Evolutionary conservation across 2,329 filamentous ascomycete genomes (phyloP).

Genomic region (Emericellopsis cladophorae): DNA sequence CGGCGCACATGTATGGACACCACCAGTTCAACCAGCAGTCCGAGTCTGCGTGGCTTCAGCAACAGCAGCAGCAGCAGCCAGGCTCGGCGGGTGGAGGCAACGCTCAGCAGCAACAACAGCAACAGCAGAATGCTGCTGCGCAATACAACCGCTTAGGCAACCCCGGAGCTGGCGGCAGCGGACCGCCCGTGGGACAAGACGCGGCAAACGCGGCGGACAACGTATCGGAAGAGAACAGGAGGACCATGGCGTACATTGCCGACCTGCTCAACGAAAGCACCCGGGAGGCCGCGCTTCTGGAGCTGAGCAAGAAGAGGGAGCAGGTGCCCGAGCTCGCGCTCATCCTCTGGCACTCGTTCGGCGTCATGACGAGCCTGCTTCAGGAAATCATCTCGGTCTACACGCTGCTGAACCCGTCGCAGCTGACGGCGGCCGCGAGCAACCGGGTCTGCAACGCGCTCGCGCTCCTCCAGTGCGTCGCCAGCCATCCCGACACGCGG

Average conservation of each 20-base stretch:
- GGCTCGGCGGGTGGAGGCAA: slow-evolving; percentile 24
- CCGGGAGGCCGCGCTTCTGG: slow-evolving; percentile 80
- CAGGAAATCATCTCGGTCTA: slow-evolving; percentile 99
- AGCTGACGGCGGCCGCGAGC: slow-evolving; percentile 91
- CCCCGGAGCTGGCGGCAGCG: slow-evolving; percentile 9
- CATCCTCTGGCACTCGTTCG: slow-evolving; percentile 97
- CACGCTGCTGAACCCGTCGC: slow-evolving; percentile 87
- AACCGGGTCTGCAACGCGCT: slow-evolving; percentile 97
- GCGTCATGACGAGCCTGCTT: slow-evolving; percentile 93
- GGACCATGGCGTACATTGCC: slow-evolving; percentile 86
- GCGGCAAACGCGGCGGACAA: slow-evolving; percentile 45
- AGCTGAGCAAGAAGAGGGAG: slow-evolving; percentile 96
- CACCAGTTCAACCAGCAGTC: slow-evolving; percentile 45
- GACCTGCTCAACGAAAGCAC: slow-evolving; percentile 81
- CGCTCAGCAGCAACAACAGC: slow-evolving; percentile 42
- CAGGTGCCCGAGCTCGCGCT: slow-evolving; percentile 93
- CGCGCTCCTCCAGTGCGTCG: slow-evolving; percentile 90
- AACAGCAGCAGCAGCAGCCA: slow-evolving; percentile 45
- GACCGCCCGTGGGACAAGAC: slow-evolving; percentile 22
- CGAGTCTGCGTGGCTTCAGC: slow-evolving; percentile 55
- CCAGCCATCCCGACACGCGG: slow-evolving; percentile 91
- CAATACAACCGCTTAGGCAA: slow-evolving; percentile 57
- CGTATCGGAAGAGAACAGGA: slow-evolving; percentile 79
- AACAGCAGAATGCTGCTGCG: slow-evolving; percentile 30
- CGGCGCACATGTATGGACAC: slow-evolving; percentile 53